Evolutionary conservation across 2,329 filamentous ascomycete species (phyloP).

Genomic region (Tolypocladium capitatum): DNA sequence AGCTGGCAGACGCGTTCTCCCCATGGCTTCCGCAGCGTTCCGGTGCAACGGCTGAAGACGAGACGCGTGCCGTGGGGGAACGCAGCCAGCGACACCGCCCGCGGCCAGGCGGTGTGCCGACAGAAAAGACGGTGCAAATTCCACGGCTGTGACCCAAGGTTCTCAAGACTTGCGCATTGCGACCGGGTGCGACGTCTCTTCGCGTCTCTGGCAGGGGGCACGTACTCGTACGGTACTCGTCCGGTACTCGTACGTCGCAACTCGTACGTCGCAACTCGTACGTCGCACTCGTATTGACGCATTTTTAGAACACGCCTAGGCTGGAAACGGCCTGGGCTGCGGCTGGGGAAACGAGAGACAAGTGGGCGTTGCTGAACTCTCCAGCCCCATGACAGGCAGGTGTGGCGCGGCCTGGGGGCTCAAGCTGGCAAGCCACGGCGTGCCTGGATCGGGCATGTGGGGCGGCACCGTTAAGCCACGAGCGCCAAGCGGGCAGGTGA

Average conservation of each 20-base stretch:
- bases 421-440: neutral
- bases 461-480: neutral
- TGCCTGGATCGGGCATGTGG: neutral
- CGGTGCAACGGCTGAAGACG: neutral
- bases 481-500: neutral
- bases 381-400: neutral
- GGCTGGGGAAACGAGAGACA: neutral
- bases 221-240: too few species aligned
- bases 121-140: too few species aligned
- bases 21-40: neutral
- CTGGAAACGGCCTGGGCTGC: neutral
- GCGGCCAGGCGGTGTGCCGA: too few species aligned
- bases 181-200: too few species aligned
- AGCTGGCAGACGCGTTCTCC: too few species aligned
- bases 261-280: too few species aligned
- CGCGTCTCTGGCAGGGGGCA: too few species aligned
- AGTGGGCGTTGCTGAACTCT: neutral
- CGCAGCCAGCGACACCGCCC: too few species aligned
- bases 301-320: neutral
- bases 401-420: neutral
- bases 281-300: too few species aligned
- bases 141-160: too few species aligned
- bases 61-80: neutral
- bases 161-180: too few species aligned
- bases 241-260: too few species aligned